Base-by-base conservation (phyloP, 2,329 filamentous ascomycete genomes). In the Cercospora zeae-maydis region DNA sequence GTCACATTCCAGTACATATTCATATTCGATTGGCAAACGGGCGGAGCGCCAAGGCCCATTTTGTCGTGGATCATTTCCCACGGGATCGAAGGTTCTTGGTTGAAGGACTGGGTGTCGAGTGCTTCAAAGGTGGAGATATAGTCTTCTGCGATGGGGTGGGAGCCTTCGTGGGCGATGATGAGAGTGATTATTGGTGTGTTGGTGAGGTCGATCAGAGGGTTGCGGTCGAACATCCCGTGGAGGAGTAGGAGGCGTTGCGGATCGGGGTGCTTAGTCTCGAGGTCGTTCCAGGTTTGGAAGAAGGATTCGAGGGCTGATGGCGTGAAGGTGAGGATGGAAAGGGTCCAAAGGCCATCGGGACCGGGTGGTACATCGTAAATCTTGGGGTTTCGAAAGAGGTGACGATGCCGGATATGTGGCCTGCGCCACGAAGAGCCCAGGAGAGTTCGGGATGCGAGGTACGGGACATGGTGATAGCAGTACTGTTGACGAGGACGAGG, bases 371-470 rank as follows among this genome's bases (percentile, higher is more conserved):
- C 36, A 27, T 39, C 21, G n/a, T 57, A 45, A 2, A 45, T 21
- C 16, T 16, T 45, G 34, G n/a, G n/a, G 37, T 45, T 27, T 42
- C 11, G 27, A 42, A 57, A 30, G 21, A 42, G 10, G 54, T 45
- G 61, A 80, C 77, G 16, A 80, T 73, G 9, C 79, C 80, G 59
- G 81, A 81, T 58, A 78, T 79, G 61, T 78, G 76, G 0, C 79
- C 79, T 2, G 79, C 80, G 19, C 80, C 80, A 1, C 76, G 73
- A 16, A 81, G 60, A 16, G 76, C 80, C 80, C 80, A 83, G 71
- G 82, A 83, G 3, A 83, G 72, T 49, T 83, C 81, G 0, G 71
- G 30, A 37, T 85, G 79, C 66, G 83, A 75, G 0, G 71, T 69
- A 11, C 76, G 72, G 1, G 79, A 82, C 0, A 76, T 75, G 1